Percentiles rank a stretch among this genome's conserved stretches.
Conservation (phyloP, 441 rosid species). For the Pelargonium australe region DNA sequence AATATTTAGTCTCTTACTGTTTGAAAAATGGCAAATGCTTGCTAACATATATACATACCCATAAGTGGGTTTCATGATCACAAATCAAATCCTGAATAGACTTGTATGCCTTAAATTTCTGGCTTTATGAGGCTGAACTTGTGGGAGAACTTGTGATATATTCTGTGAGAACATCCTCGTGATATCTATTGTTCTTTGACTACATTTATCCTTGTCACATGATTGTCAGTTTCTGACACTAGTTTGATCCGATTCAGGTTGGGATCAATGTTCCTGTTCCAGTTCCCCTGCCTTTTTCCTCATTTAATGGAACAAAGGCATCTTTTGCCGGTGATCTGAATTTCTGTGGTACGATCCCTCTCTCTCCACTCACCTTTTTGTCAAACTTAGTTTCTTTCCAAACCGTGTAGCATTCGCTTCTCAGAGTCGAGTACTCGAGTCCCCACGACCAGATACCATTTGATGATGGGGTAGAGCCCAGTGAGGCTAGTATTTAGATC, state of each 20-base stretch:
- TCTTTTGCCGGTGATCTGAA: conserved; percentile 19
- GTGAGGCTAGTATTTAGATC: too few species aligned
- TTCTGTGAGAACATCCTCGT: background rate
- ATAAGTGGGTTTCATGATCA: too few species aligned
- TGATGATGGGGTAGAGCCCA: too few species aligned
- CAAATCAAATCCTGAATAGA: background rate
- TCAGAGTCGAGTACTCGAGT: too few species aligned
- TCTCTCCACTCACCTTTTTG: background rate
- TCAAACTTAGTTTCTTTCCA: background rate
- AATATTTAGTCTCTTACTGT: background rate
- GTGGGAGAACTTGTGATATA: conserved; percentile 9
- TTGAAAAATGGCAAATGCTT: too few species aligned
- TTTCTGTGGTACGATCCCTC: conserved; percentile 13
- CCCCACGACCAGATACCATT: too few species aligned
- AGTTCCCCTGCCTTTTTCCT: conserved; percentile 25
- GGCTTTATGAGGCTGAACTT: background rate
- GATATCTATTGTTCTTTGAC: background rate
- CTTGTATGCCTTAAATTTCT: background rate
- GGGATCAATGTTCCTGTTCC: conserved; percentile 37
- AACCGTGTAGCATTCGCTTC: too few species aligned
- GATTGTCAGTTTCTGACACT: conserved; percentile 9
- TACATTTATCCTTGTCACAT: background rate
- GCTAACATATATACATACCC: too few species aligned
- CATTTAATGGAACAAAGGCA: conserved; percentile 19
- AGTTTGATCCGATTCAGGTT: conserved; percentile 25